Base-by-base conservation (phyloP, 306 rosid species). In the Castanea sativa region DNA sequence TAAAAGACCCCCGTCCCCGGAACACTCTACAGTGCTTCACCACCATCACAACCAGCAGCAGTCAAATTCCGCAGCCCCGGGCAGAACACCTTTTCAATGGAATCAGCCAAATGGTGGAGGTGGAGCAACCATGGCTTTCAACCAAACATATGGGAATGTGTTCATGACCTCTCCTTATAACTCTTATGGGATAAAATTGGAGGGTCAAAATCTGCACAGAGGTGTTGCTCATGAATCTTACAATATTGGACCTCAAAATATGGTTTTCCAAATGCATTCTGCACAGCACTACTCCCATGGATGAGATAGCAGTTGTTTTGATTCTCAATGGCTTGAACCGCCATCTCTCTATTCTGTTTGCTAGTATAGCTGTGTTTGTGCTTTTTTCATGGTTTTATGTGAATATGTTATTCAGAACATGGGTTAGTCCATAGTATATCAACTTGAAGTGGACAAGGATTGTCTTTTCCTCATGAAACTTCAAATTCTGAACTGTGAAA, bases 261-360 rank as follows among this genome's bases (percentile, higher is more conserved):
- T 92, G 89, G 87, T 77, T 78, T 90, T 87, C 75, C 97, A 89
- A 85, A 82, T 86, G 92, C 91, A 92, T 63, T 81, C 92, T 30
- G 43, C 89, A 43, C 94, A 85, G 69, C 78, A 74, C 82, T 86
- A 87, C 81, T 84, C 83, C 3, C 89, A 77, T 73, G 90, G 87
- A 80, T 90, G 86, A 86, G 71, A 68, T 61, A 53, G 73, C 35
- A 61, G 55, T 74, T 79, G 68, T 71, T 38, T 74, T 58, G 78
- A 78, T 49, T 71, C 57, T 73, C 82, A 74, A 78, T 79, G 83
- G 79, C 80, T 76, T 84, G 78, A 86, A 75, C 60, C 61, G 80
- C 80, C 87, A 45, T 76, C 65, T 80, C 56, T 70, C 83, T 80
- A 38, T 78, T 84, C 75, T 80, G 74, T 83, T 76, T 19, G 71